A percentile compares a stretch with the other conserved stretches of the same genome.
Evolutionary conservation across 2,329 filamentous ascomycete genomes (phyloP).

Genomic region (Biscogniauxia marginata): DNA sequence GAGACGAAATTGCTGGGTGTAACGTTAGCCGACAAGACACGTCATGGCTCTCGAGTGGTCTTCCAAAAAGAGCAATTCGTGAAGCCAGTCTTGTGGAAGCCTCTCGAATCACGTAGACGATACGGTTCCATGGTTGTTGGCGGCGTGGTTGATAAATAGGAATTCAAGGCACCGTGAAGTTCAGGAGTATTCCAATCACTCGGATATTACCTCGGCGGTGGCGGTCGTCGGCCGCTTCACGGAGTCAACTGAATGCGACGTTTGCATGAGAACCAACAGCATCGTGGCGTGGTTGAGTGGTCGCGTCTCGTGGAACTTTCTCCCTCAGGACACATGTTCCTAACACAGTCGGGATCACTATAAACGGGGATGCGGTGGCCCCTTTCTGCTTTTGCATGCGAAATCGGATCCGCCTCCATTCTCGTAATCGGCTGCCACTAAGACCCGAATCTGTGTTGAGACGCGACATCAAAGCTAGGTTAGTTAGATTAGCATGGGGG

Average conservation of each 20-base stretch:
- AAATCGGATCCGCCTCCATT: background rate
- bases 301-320: background rate
- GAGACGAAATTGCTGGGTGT: background rate
- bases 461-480: background rate
- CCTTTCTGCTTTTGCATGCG: background rate
- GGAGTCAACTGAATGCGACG: background rate
- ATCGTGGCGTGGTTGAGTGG: background rate
- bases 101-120: background rate
- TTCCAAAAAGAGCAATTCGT: background rate
- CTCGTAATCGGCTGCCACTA: background rate
- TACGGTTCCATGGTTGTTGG: background rate
- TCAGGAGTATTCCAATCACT: background rate
- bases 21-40: background rate
- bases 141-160: background rate
- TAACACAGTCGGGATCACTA: background rate
- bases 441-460: background rate
- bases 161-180: background rate
- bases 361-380: background rate
- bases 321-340: background rate
- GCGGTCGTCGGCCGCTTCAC: background rate
- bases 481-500: background rate
- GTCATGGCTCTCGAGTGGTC: background rate
- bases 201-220: background rate
- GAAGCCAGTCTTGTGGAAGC: background rate
- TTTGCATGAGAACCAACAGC: background rate